Evolutionary conservation across 805 yeast genomes (phyloP), one percentile per base, ranked within the genome.

Genomic region (Kluyveromyces siamensis): DNA sequence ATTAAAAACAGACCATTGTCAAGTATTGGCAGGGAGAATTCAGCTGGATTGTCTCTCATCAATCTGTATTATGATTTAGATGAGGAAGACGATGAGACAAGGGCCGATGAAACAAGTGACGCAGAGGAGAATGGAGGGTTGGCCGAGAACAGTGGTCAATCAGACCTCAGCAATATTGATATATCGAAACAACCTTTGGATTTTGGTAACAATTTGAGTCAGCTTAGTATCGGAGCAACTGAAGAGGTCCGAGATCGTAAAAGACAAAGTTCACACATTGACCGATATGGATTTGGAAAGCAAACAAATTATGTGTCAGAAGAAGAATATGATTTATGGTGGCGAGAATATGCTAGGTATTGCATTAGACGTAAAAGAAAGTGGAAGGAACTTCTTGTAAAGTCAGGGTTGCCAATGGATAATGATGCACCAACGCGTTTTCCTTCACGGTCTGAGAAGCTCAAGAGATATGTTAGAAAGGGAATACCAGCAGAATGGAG

Each of bases 401-500:
- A 79, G 55, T 77, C 77, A 58, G 96, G 96, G 0, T 67, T 90
- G 4, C 62, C 72, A 7, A 55, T 66, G 10, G 63, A 69, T 6
- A 67, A 72, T 42, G 79, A 74, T 35, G 67, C 65, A 7, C 93
- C 95, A 1, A 68, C 72, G 0, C 65, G 87, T 53, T 87, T 84
- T 55, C 96, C 96, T 0, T 80, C 91, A 1, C 77, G 76, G 51
- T 83, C 89, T 2, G 90, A 83, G 50, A 87, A 84, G 55, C 72
- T 88, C 53, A 84, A 85, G 59, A 76, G 95, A 50, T 83, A 87
- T 58, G 79, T 93, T 11, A 76, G 97, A 48, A 86, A 86, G 62
- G 99, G 99, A 11, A 83, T 91, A 10, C 98, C 99, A 0, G 90
- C 96, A 0, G 96, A 88, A 62, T 91, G 96, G 97, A 72, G 99